Conservation (phyloP, 305 asterid species). For the Solanum aculeatissimum region DNA sequence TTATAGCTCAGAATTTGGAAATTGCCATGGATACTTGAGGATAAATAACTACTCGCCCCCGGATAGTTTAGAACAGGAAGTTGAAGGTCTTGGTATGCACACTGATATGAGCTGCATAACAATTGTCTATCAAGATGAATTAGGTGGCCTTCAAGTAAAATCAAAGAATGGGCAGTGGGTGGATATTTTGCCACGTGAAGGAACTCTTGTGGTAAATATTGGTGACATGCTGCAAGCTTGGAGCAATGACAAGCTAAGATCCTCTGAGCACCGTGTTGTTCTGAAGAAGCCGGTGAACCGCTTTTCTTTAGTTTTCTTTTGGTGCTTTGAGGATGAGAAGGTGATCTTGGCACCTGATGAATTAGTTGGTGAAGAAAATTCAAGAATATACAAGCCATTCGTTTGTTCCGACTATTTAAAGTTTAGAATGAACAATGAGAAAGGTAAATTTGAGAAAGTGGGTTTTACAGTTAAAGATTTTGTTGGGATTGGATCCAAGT, state of each 20-base stretch:
- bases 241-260: constrained; percentile 55
- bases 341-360: constrained; percentile 46
- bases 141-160: constrained; percentile 66
- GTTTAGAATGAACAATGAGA: constrained; percentile 47
- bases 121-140: constrained; percentile 51
- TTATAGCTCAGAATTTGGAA: constrained; percentile 35
- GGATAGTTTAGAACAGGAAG: constrained; percentile 15
- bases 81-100: constrained; percentile 72
- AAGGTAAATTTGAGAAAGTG: constrained; percentile 62
- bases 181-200: constrained; percentile 47
- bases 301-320: constrained; percentile 53
- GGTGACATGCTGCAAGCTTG: constrained; percentile 78
- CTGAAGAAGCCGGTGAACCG: constrained; percentile 31
- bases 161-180: constrained; percentile 58
- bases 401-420: constrained; percentile 45
- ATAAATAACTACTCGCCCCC: constrained; percentile 54
- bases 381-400: constrained; percentile 39
- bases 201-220: constrained; percentile 53
- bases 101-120: constrained; percentile 79
- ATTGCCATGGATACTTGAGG: constrained; percentile 61
- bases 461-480: constrained; percentile 62
- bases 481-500: constrained; percentile 22
- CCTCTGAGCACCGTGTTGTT: constrained; percentile 65
- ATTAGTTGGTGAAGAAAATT: constrained; percentile 24
- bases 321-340: constrained; percentile 73